Base-by-base conservation (phyloP, 2,329 filamentous ascomycete genomes). In the Fusarium marasasianum region DNA sequence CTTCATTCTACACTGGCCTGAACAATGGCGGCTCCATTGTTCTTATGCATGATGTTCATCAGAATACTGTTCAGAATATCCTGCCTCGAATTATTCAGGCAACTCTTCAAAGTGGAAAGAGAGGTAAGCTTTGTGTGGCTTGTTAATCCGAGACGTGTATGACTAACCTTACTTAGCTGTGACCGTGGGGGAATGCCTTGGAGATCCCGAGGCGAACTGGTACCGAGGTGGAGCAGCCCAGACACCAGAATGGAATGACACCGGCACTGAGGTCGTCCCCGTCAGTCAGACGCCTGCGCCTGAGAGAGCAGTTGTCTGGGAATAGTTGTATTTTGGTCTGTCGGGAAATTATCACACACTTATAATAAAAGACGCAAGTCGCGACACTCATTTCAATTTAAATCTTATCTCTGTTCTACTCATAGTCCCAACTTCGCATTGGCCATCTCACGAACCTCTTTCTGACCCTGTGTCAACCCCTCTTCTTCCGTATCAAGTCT, bases 141-240 rank as follows among this genome's bases (percentile, higher is more conserved):
- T 10, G 0, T 8, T 29, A 0, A 1, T 35, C 33, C 3, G 3
- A 33, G 14, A 6, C 2, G 1, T 3, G 14, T n/a, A 20, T 44
- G 2, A 5, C 20, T 43, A 1, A 47, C 0, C 0, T 17, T 5
- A 0, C 29, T 4, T 6, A 70, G 67, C 59, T 20, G 67, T 70
- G 1, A 70, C 67, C 5, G 66, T 70, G 4, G 67, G 67, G 6
- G 67, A 70, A 43, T 70, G 67, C 50, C 67, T 70, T 20, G 67
- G 67, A 22, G 66, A 70, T 53, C 66, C 66, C 26, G 66, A 70
- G 45, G 15, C 59, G 37, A 70, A 70, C 10, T 70, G 67, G 67
- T 70, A 70, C n/a, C 31, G 41, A 33, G n/a, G 26, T 15, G 59
- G 22, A 40, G 59, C 14, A 9, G 13, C 47, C 17, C 41, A 54